Evolutionary conservation across 176 grass and related monocot genomes (phyloP).

Genomic region (Coix lacrymajobi): DNA sequence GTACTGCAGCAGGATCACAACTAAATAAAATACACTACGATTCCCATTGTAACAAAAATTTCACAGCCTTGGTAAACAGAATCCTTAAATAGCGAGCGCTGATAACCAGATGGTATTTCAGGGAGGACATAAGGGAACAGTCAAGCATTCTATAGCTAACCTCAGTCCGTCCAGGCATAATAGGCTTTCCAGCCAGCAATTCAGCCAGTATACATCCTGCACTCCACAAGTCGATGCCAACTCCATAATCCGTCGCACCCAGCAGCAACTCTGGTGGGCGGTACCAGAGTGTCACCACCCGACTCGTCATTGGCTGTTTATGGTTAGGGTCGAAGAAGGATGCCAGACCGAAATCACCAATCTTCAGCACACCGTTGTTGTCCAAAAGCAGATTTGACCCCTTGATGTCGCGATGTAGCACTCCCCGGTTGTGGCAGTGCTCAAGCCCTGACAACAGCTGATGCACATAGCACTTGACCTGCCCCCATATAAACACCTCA

Average conservation of each 20-base stretch:
- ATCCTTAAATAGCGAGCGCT: neutral
- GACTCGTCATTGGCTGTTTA: slow-evolving; percentile 78
- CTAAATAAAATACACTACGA: neutral
- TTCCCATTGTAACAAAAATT: neutral
- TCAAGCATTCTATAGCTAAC: slow-evolving; percentile 32
- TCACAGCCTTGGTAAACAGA: neutral
- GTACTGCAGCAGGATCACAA: slow-evolving; percentile 3
- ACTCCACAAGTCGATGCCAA: slow-evolving; percentile 74
- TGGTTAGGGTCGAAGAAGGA: slow-evolving; percentile 70
- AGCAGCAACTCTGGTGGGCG: slow-evolving; percentile 71
- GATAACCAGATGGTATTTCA: neutral
- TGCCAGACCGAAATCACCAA: slow-evolving; percentile 72
- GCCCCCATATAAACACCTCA: slow-evolving; percentile 21
- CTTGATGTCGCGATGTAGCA: slow-evolving; percentile 79
- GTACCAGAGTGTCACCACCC: slow-evolving; percentile 81
- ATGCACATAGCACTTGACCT: slow-evolving; percentile 92
- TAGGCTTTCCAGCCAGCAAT: slow-evolving; percentile 75
- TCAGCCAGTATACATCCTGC: slow-evolving; percentile 83
- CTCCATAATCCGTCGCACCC: slow-evolving; percentile 71
- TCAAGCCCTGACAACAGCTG: slow-evolving; percentile 73
- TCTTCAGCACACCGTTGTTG: slow-evolving; percentile 63
- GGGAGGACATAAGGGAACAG: neutral
- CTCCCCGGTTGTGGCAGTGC: slow-evolving; percentile 70
- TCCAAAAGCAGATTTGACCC: slow-evolving; percentile 72
- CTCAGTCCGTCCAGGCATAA: slow-evolving; percentile 87